Conservation (phyloP, 2,329 filamentous ascomycete genomes). For the Stagonosporopsis cucurbitacearum region DNA sequence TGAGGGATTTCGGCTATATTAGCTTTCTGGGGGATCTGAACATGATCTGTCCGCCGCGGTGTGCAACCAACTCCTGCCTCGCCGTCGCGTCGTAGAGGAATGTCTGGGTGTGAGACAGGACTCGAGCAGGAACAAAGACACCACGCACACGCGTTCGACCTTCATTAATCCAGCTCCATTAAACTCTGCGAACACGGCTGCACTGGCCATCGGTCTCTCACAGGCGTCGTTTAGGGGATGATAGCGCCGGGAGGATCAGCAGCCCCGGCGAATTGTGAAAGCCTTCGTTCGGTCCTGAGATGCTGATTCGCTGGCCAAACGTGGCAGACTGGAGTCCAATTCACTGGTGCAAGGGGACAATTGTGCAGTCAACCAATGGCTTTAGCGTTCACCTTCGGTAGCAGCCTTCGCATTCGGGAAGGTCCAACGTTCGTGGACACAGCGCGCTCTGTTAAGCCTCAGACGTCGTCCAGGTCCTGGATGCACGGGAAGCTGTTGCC, state of each 20-base stretch:
- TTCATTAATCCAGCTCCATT: conserved; percentile 20
- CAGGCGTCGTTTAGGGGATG: conserved; percentile 14
- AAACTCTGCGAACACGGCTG: conserved; percentile 14
- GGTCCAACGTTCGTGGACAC: conserved; percentile 9
- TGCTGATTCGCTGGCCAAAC: conserved; percentile 10
- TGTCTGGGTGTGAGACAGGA: conserved; percentile 14
- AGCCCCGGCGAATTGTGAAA: conserved; percentile 10
- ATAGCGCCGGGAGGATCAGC: conserved; percentile 20
- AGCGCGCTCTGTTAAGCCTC: conserved; percentile 7
- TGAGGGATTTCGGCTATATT: conserved; percentile 26
- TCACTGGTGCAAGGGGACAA: conserved; percentile 11
- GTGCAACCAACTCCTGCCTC: conserved; percentile 4
- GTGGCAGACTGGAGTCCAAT: conserved; percentile 10
- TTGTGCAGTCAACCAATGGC: conserved; percentile 4
- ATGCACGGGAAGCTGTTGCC: neutral
- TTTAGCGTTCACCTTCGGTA: neutral
- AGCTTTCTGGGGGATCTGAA: conserved; percentile 26
- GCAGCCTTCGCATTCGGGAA: conserved; percentile 3
- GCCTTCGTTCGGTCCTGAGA: neutral
- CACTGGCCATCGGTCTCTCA: conserved; percentile 13
- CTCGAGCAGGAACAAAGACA: conserved; percentile 12
- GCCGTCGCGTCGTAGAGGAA: conserved; percentile 11
- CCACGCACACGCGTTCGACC: conserved; percentile 18
- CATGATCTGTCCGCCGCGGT: conserved; percentile 24
- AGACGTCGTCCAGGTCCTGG: neutral